Percentiles rank a stretch among this genome's conserved stretches.
Conservation (phyloP, 192 early-diverging fungal genomes). For the Podila epigama region DNA sequence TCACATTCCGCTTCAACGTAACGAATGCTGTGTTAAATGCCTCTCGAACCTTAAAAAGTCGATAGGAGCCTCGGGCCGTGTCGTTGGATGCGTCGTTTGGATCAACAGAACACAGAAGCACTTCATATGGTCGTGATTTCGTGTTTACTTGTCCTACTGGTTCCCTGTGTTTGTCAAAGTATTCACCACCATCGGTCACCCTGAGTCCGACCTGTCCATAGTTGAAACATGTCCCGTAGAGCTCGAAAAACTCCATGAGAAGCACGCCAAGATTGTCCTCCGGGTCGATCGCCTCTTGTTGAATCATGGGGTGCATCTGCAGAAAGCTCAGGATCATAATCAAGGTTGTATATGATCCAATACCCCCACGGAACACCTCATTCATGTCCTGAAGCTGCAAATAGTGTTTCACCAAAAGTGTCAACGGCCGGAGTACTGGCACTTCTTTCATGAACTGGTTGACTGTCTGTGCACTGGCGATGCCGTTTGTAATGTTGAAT, state of each 20-base stretch:
- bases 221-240: conserved; percentile 87
- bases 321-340: conserved; percentile 82
- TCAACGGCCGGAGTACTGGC: conserved; percentile 70
- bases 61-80: conserved; percentile 27
- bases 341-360: conserved; percentile 86
- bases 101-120: conserved; percentile 20
- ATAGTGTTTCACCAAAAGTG: conserved; percentile 88
- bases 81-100: conserved; percentile 33
- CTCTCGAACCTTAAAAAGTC: conserved; percentile 14
- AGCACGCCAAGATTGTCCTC: conserved; percentile 87
- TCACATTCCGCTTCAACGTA: conserved; percentile 4
- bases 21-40: conserved; percentile 29
- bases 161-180: conserved; percentile 48
- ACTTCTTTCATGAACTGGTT: conserved; percentile 63
- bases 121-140: background rate
- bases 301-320: conserved; percentile 84
- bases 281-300: conserved; percentile 67
- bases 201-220: conserved; percentile 71
- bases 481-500: conserved; percentile 76
- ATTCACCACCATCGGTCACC: conserved; percentile 61
- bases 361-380: conserved; percentile 90
- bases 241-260: conserved; percentile 91
- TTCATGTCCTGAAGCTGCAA: conserved; percentile 77
- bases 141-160: background rate
- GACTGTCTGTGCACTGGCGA: conserved; percentile 64